phyloP scores from a whole-genome alignment of 169 alveolate genomes.

The Plasmodium malariae region DNA sequence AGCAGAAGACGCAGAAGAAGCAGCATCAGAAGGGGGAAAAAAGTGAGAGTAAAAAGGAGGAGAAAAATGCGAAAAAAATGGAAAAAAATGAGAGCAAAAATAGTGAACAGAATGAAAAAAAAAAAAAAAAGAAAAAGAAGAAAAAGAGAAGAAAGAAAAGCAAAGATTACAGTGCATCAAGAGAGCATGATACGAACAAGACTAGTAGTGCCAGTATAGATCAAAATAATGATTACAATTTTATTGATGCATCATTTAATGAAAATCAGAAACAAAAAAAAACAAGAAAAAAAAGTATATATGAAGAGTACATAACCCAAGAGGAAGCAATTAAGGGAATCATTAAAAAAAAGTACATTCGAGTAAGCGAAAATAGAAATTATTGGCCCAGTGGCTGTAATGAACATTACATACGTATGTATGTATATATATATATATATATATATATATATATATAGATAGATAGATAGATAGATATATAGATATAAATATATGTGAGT shows the following conservation, averaged over 20 bases:
- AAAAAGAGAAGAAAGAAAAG: not conserved
- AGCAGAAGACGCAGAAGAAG: not conserved
- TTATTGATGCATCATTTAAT: conserved; percentile 20
- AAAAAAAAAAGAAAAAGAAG: not conserved
- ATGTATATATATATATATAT: not conserved
- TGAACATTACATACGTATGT: not conserved
- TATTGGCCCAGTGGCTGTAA: not conserved
- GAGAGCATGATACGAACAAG: not conserved
- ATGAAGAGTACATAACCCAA: conserved; percentile 75
- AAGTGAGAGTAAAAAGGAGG: conserved; percentile 24
- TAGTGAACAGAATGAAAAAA: not conserved
- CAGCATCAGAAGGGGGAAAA: not conserved
- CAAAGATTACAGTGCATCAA: too few relatives aligned
- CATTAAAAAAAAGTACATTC: conserved; percentile 48
- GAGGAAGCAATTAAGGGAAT: conserved; percentile 72
- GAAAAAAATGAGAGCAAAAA: not conserved
- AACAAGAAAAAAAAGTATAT: conserved; percentile 1
- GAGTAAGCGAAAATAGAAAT: conserved; percentile 26
- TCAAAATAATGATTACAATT: conserved; percentile 48
- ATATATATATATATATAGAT: conserved; percentile 2
- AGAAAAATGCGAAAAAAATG: not conserved
- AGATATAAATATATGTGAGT: too few relatives aligned
- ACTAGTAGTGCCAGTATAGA: not conserved
- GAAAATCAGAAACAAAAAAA: conserved; percentile 1
- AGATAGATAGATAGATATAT: too few relatives aligned